Evolutionary conservation across 2,329 filamentous ascomycete genomes (phyloP).

Genomic region (Lojkania enalia): DNA sequence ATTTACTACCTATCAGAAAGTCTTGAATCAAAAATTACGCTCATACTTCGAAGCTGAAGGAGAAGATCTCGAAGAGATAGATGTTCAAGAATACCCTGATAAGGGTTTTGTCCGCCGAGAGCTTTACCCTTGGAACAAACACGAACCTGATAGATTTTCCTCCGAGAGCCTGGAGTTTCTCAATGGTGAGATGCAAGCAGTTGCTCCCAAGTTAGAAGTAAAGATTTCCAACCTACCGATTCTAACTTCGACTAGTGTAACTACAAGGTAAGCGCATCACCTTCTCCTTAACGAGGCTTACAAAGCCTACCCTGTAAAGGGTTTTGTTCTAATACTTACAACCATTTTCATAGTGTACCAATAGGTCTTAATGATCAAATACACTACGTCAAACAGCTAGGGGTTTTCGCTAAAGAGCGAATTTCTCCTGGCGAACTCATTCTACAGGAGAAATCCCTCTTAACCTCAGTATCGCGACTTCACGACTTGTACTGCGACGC

Average conservation of each 20-base stretch:
- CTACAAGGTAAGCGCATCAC: conserved; percentile 12
- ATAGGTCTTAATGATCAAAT: conserved; percentile 50
- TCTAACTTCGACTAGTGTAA: conserved; percentile 45
- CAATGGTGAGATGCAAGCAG: conserved; percentile 68
- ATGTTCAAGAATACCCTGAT: conserved; percentile 65
- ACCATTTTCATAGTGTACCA: too few species aligned
- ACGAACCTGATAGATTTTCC: conserved; percentile 62
- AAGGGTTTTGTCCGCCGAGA: conserved; percentile 69
- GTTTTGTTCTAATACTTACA: too few species aligned
- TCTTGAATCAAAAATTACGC: conserved; percentile 48
- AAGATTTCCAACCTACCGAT: conserved; percentile 75
- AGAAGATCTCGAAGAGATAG: conserved; percentile 45
- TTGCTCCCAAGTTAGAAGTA: conserved; percentile 82
- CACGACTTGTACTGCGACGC: conserved; percentile 89
- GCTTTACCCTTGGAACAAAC: conserved; percentile 65
- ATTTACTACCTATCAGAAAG: conserved; percentile 57
- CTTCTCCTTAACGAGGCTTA: too few species aligned
- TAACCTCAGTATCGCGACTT: conserved; percentile 86
- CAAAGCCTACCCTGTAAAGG: too few species aligned
- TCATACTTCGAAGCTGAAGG: conserved; percentile 28
- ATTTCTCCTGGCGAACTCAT: conserved; percentile 76
- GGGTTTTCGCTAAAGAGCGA: conserved; percentile 84
- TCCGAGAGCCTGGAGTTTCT: conserved; percentile 64
- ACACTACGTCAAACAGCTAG: conserved; percentile 73
- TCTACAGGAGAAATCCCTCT: conserved; percentile 78